phyloP scores from a whole-genome alignment of 805 yeast genomes.

The Monosporozyma aerobia region DNA sequence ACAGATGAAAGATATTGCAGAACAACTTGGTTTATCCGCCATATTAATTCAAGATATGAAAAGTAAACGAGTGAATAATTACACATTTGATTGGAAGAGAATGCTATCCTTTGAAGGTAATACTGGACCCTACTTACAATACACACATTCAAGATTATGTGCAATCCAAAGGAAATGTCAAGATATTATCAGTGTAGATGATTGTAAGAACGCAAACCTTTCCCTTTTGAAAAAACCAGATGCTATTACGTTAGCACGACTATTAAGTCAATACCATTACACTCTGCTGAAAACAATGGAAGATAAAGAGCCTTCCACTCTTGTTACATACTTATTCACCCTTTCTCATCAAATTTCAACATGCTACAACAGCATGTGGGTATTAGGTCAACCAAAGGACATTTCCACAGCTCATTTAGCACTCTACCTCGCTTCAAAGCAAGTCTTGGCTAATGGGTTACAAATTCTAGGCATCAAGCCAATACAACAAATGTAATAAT shows the following conservation, averaged over 20 bases:
- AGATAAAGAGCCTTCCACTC: constrained; percentile 85
- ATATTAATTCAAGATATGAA: constrained; percentile 99
- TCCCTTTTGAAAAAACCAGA: constrained; percentile 59
- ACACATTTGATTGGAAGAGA: constrained; percentile 95
- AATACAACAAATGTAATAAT: constrained; percentile 89
- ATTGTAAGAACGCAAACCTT: constrained; percentile 43
- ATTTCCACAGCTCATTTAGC: constrained; percentile 88
- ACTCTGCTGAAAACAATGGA: constrained; percentile 71
- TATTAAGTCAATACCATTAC: constrained; percentile 87
- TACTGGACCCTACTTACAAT: constrained; percentile 97
- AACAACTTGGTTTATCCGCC: constrained; percentile 90
- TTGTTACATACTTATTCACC: constrained; percentile 87
- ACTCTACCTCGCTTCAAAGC: constrained; percentile 80
- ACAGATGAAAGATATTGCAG: constrained; percentile 76
- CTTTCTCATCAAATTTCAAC: constrained; percentile 90
- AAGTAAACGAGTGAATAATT: constrained; percentile 91
- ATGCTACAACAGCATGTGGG: constrained; percentile 95
- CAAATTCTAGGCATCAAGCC: constrained; percentile 85
- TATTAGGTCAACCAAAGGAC: constrained; percentile 85
- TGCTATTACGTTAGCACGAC: constrained; percentile 64
- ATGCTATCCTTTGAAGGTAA: constrained; percentile 98
- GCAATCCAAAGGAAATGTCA: constrained; percentile 82
- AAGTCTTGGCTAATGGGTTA: constrained; percentile 86
- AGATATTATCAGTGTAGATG: constrained; percentile 34
- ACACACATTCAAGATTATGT: constrained; percentile 94